Evolutionary conservation across 306 rosid species (phyloP).

Genomic region (Lathyrus sativus): DNA sequence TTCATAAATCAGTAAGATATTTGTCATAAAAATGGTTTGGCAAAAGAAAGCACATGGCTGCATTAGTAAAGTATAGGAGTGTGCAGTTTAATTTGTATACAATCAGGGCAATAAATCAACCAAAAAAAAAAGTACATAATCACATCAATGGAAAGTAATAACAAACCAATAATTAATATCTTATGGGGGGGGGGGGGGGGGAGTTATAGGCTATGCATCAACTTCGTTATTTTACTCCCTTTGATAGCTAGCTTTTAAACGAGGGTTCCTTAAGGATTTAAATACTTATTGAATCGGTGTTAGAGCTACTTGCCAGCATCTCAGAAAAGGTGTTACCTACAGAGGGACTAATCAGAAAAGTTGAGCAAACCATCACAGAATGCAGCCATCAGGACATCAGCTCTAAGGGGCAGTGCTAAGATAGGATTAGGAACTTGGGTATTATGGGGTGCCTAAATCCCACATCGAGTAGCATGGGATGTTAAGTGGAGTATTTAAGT

Average conservation of each 20-base stretch:
- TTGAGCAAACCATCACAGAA: neutral
- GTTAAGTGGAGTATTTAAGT: neutral
- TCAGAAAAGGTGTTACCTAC: neutral
- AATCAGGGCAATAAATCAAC: slow-evolving; percentile 14
- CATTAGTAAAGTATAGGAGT: neutral
- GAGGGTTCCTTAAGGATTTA: neutral
- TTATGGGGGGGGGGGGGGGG: neutral
- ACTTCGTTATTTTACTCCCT: neutral
- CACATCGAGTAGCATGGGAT: neutral
- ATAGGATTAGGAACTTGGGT: slow-evolving; percentile 1
- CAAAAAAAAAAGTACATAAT: neutral
- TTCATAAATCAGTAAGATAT: neutral
- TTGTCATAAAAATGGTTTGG: neutral
- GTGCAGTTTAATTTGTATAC: neutral
- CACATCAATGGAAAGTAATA: neutral
- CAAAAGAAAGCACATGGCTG: slow-evolving; percentile 4
- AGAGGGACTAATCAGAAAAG: neutral
- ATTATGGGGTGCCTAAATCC: neutral
- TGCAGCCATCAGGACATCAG: neutral
- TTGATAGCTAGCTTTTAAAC: neutral
- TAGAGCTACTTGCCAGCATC: neutral
- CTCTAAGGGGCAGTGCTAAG: neutral
- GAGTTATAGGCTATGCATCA: neutral
- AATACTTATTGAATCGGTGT: neutral
- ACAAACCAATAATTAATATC: neutral